Evolutionary conservation across 176 grass and related monocot genomes (phyloP), one percentile per base, ranked within the genome.

Genomic region (Raddia guianensis): DNA sequence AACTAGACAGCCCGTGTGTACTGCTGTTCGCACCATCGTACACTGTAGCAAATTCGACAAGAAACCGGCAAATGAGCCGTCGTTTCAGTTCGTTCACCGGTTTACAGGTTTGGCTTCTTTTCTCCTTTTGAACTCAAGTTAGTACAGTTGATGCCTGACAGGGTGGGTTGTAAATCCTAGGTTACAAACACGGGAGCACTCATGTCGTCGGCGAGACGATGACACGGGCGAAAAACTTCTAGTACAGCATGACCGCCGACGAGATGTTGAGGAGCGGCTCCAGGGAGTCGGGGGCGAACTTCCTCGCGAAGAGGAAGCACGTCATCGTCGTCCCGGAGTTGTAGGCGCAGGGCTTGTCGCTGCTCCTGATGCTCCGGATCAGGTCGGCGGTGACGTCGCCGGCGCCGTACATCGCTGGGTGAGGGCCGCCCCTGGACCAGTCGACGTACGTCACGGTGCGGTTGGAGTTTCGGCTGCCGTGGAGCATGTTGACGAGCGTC

Each of bases 301-400:
- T 97, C 88, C 92, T 87, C 5, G 95, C 95, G 69, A 92, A 92
- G n/a, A 97, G 88, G 83, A 85, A 94, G 82, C 92, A 94, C 74
- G 78, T 59, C 0, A 60, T 63, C 12, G 85, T 90, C 13, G 80
- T 49, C 1, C 59, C 63, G 0, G 76, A 66, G 47, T 94, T 93
- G 86, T 94, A 89, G 81, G 72, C 52, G 87, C 95, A 98, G 27
- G 85, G 78, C 0, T 77, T 75, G 0, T 57, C 43, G 10, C 90
- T 92, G 48, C 48, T 82, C 68, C 95, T 85, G 52, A 98, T 92
- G 12, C 84, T 63, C 63, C 58, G 76, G 60, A 98, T 82, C 8
- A 91, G 85, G 18, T 79, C 78, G 33, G 54, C 66, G 58, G 83
- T 92, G 44, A 92, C 66, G 40, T 89, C 73, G 13, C 32, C 4